Base-by-base conservation (phyloP, 129 eudicot genomes). In the Chrysanthemum makinoi region DNA sequence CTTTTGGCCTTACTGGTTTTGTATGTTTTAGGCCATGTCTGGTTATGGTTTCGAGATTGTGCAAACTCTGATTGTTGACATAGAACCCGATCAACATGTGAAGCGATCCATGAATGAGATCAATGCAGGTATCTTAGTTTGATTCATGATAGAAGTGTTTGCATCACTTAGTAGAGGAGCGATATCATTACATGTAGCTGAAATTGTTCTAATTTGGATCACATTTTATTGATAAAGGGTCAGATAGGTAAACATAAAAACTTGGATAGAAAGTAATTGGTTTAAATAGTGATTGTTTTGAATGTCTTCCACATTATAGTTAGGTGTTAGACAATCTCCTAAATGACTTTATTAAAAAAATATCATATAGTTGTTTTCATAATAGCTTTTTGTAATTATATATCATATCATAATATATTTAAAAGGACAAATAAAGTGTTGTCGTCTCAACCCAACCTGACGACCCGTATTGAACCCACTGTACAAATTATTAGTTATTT, bases 21-120 rank as follows among this genome's bases (percentile, higher is more conserved):
- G 46, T 69, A 50, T 70, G 61, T 70, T 70, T 16, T 65, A 88
- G 91, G 91, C 96, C 22, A 85, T 88, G 96, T 88, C 96, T 57
- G 84, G 81, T 58, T 88, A 88, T 70, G 96, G 96, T 15, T 88
- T 68, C 39, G 91, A 85, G 77, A 88, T 88, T 46, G 96, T 88
- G 48, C 88, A 88, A 61, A 85, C 96, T 67, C 80, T 88, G 72
- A 88, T 88, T 20, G 88, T 83, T 53, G 96, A 88, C 63, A 85
- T 88, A 28, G 96, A 88, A 74, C 91, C 96, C 0, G 91, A 88
- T 79, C 73, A 68, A 67, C 86, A 81, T 69, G 96, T 88, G 28
- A 88, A 88, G 82, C 76, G 87, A 69, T 82, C 96, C 77, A 88
- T 88, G 96, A 88, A 88, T 18, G 96, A 88, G 74, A 88, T 88